These are phyloP conservation scores for Candida railenensis DNA, from an alignment of 805 yeast species.

Conservation along the genomic window DNA sequence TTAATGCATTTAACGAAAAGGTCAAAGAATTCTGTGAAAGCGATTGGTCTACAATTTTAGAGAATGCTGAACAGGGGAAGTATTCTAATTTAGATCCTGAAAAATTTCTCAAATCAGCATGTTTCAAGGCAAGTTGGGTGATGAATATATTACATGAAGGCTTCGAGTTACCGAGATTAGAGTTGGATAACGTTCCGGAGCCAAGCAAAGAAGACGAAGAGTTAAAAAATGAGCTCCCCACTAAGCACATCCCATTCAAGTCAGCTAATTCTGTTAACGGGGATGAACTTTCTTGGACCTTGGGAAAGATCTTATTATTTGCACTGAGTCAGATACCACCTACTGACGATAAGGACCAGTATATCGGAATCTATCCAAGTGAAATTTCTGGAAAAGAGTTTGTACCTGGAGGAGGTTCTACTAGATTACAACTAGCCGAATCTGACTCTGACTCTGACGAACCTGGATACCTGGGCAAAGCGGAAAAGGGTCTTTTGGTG, in stretches of 20 bases:
- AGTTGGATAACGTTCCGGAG: slow-evolving; percentile 39
- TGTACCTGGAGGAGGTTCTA: slow-evolving; percentile 29
- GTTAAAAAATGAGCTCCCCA: slow-evolving; percentile 22
- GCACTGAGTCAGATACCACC: slow-evolving; percentile 67
- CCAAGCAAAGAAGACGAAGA: slow-evolving; percentile 23
- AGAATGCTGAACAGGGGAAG: slow-evolving; percentile 51
- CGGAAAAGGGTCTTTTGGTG: slow-evolving; percentile 4
- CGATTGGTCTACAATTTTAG: slow-evolving; percentile 61
- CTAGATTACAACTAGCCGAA: not conserved
- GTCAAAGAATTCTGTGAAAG: slow-evolving; percentile 73
- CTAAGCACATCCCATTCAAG: slow-evolving; percentile 63
- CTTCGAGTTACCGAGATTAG: slow-evolving; percentile 77
- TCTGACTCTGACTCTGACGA: not conserved
- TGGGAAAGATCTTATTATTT: slow-evolving; percentile 81
- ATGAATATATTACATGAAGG: slow-evolving; percentile 89
- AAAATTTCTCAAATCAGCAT: slow-evolving; percentile 62
- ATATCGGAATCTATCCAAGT: slow-evolving; percentile 44
- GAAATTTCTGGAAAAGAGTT: slow-evolving; percentile 30
- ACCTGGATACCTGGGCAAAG: slow-evolving; percentile 10
- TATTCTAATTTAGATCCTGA: slow-evolving; percentile 57
- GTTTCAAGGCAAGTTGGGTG: slow-evolving; percentile 96
- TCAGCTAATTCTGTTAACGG: slow-evolving; percentile 81
- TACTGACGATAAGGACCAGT: slow-evolving; percentile 11
- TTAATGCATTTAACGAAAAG: slow-evolving; percentile 59
- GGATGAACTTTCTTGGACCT: slow-evolving; percentile 90